Evolutionary conservation across 306 rosid genomes (phyloP), one percentile per base, ranked within the genome.

Genomic region (Canavalia ensiformis): DNA sequence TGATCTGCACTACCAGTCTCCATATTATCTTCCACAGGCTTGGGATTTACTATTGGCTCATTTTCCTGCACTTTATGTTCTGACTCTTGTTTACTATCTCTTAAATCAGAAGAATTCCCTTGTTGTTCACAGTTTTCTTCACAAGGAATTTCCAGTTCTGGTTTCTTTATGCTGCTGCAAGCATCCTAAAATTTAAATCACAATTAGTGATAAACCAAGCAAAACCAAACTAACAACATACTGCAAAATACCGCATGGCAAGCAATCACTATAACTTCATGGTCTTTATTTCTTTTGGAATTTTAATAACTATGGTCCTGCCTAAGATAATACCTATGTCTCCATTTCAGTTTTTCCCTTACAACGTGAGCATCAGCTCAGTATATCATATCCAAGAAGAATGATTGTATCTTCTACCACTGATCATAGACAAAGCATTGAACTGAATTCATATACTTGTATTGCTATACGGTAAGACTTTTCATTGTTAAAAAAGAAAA

Each of bases 111-210:
- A 7, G 82, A 60, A 52, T 81, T 83, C 58, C 69, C 84, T 6
- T 70, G 78, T 13, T 81, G 83, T 50, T 75, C 80, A 8, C 82
- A 70, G 65, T 77, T 81, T 72, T 82, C 89, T 51, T 78, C 67
- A 63, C 82, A 55, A 45, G 47, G 64, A 9, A 10, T 78, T 37
- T 78, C 83, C 45, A 35, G 82, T 77, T 82, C 78, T 51, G 85
- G 69, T 57, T 73, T 80, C 76, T 82, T 83, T 59, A 74, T 51
- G 68, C 67, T 72, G 76, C 82, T 45, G 72, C 83, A 78, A 81
- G 68, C 76, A 76, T 85, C 92, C 97, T 92, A 66, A 71, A 57
- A 83, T 59, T 57, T 6, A 69, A 52, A 74, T 41, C 39, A 12
- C 65, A 79, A 50, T 63, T 64, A 83, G 66, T 56, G 8, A 64